phyloP scores from a whole-genome alignment of 805 yeast species.

The Pichia nanzhaoensis region DNA sequence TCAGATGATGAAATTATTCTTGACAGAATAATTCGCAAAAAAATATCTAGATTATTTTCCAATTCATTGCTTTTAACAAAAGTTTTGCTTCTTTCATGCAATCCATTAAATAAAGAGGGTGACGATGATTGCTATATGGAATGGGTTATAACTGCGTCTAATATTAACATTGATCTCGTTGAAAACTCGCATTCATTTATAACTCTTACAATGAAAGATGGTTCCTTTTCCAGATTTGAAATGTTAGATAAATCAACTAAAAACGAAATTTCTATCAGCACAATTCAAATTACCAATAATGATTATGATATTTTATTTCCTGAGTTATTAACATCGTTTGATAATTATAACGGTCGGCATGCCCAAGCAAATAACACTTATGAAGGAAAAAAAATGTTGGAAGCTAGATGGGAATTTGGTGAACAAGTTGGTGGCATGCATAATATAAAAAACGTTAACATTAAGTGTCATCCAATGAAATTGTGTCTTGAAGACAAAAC shows the following conservation, averaged over 20 bases:
- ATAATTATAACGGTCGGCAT: constrained; percentile 3
- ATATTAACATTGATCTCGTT: constrained; percentile 64
- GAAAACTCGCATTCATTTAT: constrained; percentile 51
- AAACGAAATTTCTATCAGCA: constrained; percentile 51
- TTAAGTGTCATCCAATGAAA: constrained; percentile 58
- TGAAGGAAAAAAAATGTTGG: constrained; percentile 31
- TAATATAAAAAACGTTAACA: constrained; percentile 59
- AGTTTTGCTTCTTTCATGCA: constrained; percentile 24
- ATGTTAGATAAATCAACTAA: constrained; percentile 59
- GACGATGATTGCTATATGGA: constrained; percentile 33
- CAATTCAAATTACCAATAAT: constrained; percentile 65
- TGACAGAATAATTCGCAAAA: constrained; percentile 31
- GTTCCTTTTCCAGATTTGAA: constrained; percentile 55
- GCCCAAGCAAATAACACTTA: constrained; percentile 16
- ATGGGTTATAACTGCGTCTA: constrained; percentile 61
- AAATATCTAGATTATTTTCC: constrained; percentile 31
- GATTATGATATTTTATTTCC: constrained; percentile 55
- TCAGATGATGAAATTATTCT: constrained; percentile 30
- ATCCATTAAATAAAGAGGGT: constrained; percentile 23
- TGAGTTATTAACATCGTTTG: constrained; percentile 56
- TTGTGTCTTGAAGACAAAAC: constrained; percentile 68
- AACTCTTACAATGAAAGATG: constrained; percentile 59
- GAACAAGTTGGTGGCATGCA: constrained; percentile 87
- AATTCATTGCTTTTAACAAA: constrained; percentile 42
- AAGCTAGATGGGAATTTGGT: constrained; percentile 68